Conservation (phyloP, 2,329 filamentous ascomycete genomes). For the Teratosphaeria destructans region DNA sequence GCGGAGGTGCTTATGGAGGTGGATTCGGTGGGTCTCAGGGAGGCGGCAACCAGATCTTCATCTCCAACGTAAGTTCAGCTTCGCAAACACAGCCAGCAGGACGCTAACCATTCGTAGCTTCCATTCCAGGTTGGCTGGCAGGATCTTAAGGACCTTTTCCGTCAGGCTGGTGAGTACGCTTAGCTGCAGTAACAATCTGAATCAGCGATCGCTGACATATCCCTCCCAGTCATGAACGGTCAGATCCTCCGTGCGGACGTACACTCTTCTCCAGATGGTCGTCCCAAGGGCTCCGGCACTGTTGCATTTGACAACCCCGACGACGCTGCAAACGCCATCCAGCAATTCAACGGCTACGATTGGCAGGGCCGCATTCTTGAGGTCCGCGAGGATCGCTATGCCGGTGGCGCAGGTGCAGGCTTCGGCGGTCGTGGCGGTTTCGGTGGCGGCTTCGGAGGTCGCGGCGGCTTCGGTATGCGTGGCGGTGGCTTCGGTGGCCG, state of each 20-base stretch:
- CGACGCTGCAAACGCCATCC: conserved; percentile 89
- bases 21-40: conserved; percentile 44
- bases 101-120: conserved; percentile 50
- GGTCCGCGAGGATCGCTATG: conserved; percentile 92
- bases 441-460: conserved; percentile 40
- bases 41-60: conserved; percentile 82
- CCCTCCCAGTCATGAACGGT: conserved; percentile 43
- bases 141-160: conserved; percentile 96
- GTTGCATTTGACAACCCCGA: conserved; percentile 93
- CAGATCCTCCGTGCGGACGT: conserved; percentile 91
- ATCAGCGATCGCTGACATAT: conserved; percentile 23
- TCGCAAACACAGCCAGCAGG: neutral
- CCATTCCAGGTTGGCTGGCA: conserved; percentile 98
- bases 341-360: conserved; percentile 96
- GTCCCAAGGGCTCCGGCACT: conserved; percentile 92
- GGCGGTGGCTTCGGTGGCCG: conserved; percentile 37
- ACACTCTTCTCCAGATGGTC: conserved; percentile 79
- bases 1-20: conserved; percentile 35
- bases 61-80: conserved; percentile 79
- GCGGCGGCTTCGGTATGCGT: conserved; percentile 41
- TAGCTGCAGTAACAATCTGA: neutral
- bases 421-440: conserved; percentile 42
- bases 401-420: conserved; percentile 40
- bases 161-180: conserved; percentile 74
- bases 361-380: conserved; percentile 93